Conservation (phyloP, 495 filamentous ascomycete genomes). For the Patellaria atrata region DNA sequence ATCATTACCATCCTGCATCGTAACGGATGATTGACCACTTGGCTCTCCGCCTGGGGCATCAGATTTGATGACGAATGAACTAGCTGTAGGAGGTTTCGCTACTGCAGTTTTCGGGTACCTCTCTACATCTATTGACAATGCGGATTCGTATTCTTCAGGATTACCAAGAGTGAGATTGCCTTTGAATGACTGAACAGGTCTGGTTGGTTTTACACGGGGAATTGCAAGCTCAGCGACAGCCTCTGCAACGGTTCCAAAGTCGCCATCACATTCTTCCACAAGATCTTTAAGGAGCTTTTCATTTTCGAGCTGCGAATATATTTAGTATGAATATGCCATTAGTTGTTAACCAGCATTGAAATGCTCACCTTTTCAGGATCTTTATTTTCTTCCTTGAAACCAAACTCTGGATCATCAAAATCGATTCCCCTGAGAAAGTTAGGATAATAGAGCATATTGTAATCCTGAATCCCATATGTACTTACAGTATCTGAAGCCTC, state of each 20-base stretch:
- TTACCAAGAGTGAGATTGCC: conserved; percentile 73
- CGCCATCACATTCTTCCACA: conserved; percentile 47
- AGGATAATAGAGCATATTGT: conserved; percentile 13
- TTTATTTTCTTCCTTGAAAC: conserved; percentile 90
- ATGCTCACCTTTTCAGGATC: conserved; percentile 36
- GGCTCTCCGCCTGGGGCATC: conserved; percentile 33
- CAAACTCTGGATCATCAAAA: conserved; percentile 85
- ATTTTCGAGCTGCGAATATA: conserved; percentile 39
- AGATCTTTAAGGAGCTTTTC: conserved; percentile 51
- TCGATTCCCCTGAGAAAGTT: conserved; percentile 63
- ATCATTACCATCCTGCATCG: conserved; percentile 30
- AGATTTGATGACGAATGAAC: conserved; percentile 47
- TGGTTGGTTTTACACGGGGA: conserved; percentile 58
- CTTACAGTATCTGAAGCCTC: conserved; percentile 66
- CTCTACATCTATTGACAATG: conserved; percentile 73
- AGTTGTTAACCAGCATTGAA: conserved; percentile 21
- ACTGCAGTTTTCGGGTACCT: conserved; percentile 74
- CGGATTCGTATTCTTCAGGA: conserved; percentile 53
- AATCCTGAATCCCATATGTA: too few relatives aligned
- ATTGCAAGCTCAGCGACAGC: conserved; percentile 63
- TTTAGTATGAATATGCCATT: conserved; percentile 6
- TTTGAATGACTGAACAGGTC: conserved; percentile 62
- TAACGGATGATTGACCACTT: conserved; percentile 35
- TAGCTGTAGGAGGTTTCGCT: conserved; percentile 59
- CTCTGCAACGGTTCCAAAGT: conserved; percentile 71